Conservation (phyloP, 1,284 basidiomycete genomes). For the Waitea zeae region DNA sequence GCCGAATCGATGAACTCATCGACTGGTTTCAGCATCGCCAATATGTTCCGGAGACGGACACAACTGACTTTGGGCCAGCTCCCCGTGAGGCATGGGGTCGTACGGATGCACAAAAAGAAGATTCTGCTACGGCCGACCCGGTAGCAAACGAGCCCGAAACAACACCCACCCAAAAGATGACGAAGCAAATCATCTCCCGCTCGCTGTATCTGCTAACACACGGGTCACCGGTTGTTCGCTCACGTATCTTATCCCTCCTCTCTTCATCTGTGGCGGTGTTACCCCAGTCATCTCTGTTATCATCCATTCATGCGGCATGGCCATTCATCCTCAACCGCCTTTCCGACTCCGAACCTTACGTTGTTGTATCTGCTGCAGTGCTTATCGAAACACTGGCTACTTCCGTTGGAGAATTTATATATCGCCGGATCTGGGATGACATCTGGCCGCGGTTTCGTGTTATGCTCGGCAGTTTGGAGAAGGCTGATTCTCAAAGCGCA, state of each 20-base stretch:
- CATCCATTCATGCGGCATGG: conserved; percentile 77
- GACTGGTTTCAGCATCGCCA: conserved; percentile 46
- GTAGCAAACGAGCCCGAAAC: conserved; percentile 22
- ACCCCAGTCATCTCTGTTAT: conserved; percentile 58
- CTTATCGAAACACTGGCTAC: conserved; percentile 52
- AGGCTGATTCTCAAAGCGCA: conserved; percentile 42
- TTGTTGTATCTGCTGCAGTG: conserved; percentile 55
- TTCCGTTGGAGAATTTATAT: conserved; percentile 72
- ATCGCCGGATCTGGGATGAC: conserved; percentile 68
- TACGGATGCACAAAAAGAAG: conserved; percentile 11
- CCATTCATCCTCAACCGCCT: conserved; percentile 77
- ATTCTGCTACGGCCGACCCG: not conserved
- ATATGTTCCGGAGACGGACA: conserved; percentile 17
- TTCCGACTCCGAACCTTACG: conserved; percentile 53
- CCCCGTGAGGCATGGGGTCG: conserved; percentile 9
- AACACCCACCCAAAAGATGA: conserved; percentile 56
- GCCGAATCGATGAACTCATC: conserved; percentile 30
- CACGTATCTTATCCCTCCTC: conserved; percentile 63
- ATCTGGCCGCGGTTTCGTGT: conserved; percentile 69
- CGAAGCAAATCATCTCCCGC: conserved; percentile 71
- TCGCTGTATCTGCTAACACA: conserved; percentile 87
- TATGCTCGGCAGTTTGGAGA: conserved; percentile 41
- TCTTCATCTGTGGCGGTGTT: conserved; percentile 59
- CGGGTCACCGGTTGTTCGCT: conserved; percentile 64
- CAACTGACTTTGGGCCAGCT: conserved; percentile 33